Evolutionary conservation across 768 basidiomycete genomes (phyloP).

Genomic region (Lactifluus subvellereus): DNA sequence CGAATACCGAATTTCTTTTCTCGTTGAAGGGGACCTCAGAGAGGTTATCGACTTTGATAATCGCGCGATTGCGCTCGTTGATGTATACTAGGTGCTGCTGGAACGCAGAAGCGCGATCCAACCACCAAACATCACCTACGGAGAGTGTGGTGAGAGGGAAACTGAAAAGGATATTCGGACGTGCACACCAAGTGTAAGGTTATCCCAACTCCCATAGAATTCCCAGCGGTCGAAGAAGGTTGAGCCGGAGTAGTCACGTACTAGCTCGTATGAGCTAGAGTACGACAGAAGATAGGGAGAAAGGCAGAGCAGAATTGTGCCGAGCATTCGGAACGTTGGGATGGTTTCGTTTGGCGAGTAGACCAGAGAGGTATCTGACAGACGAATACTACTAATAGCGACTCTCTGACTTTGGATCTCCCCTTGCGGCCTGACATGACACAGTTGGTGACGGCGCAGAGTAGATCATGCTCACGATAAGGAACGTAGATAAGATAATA

Average conservation of each 20-base stretch:
- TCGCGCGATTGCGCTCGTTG: slow-evolving; percentile 53
- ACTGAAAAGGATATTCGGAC: not conserved
- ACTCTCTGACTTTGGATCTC: not conserved
- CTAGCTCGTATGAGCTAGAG: slow-evolving; percentile 30
- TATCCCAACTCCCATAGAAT: slow-evolving; percentile 39
- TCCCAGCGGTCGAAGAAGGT: slow-evolving; percentile 44
- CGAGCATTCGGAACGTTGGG: not conserved
- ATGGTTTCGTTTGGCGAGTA: not conserved
- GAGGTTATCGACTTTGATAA: slow-evolving; percentile 71
- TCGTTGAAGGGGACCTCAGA: slow-evolving; percentile 46
- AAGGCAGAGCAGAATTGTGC: not conserved
- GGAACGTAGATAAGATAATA: slow-evolving; percentile 9
- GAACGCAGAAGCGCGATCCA: slow-evolving; percentile 43
- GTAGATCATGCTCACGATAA: not conserved
- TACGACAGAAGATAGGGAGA: not conserved
- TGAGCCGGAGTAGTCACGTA: slow-evolving; percentile 36
- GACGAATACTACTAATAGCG: not conserved
- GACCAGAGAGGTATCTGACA: not conserved
- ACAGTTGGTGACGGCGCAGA: too few species aligned
- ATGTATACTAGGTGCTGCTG: slow-evolving; percentile 51
- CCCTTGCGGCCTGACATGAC: too few species aligned
- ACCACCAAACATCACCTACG: slow-evolving; percentile 59
- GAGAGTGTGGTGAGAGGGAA: not conserved
- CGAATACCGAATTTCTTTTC: slow-evolving; percentile 54
- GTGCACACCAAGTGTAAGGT: slow-evolving; percentile 35